Conservation (phyloP, 441 rosid genomes). For the Gossypium trilobum region DNA sequence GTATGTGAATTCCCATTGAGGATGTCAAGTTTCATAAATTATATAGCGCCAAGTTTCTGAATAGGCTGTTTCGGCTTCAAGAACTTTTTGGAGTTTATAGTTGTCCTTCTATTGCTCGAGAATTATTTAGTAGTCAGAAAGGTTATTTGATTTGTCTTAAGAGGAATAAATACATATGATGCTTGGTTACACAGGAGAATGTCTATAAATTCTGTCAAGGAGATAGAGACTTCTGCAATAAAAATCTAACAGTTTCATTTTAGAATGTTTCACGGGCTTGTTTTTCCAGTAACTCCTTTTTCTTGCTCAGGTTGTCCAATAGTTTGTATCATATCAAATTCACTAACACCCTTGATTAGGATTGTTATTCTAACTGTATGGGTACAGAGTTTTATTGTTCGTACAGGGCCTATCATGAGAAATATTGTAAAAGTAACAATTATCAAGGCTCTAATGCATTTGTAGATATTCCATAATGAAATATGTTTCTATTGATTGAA, state of each 20-base stretch:
- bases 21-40: conserved; percentile 2
- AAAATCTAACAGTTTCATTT: background rate
- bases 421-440: background rate
- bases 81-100: background rate
- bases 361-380: background rate
- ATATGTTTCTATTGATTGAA: conserved; percentile 1
- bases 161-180: background rate
- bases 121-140: background rate
- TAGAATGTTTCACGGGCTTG: background rate
- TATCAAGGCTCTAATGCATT: background rate
- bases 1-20: conserved; percentile 27
- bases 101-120: background rate
- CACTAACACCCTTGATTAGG: background rate
- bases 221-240: background rate
- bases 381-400: background rate
- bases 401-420: background rate
- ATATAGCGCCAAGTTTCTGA: background rate
- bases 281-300: background rate
- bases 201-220: conserved; percentile 1
- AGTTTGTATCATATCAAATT: background rate
- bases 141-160: conserved; percentile 3
- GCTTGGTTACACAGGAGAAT: background rate
- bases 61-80: conserved; percentile 7
- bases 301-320: background rate
- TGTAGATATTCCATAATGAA: conserved; percentile 1